A percentile compares a stretch with the other conserved stretches of the same genome.
phyloP scores from a whole-genome alignment of 208 protist species.

The Tritrichomonas musculus region DNA sequence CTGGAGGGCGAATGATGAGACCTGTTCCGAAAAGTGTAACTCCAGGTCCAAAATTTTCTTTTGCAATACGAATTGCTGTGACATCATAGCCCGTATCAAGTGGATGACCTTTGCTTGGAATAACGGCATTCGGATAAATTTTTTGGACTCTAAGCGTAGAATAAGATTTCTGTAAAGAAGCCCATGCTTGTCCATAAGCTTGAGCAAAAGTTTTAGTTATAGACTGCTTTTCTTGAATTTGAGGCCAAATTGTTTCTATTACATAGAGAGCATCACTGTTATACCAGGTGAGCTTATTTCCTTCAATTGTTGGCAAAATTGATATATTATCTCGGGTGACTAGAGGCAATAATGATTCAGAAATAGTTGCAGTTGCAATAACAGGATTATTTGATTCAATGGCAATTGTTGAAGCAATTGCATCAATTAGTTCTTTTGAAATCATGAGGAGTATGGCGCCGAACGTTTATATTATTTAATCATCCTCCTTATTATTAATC shows the following conservation, averaged over 20 bases:
- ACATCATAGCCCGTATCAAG: not conserved
- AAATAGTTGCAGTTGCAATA: not conserved
- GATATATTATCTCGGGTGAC: not conserved
- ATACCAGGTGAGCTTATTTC: not conserved
- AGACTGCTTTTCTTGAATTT: not conserved
- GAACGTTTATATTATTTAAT: too few relatives aligned
- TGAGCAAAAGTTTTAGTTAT: not conserved
- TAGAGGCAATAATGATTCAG: not conserved
- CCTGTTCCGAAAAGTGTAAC: not conserved
- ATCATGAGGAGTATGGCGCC: too few relatives aligned
- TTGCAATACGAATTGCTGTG: not conserved
- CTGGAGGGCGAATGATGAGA: not conserved
- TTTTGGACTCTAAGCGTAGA: not conserved
- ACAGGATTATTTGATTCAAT: not conserved
- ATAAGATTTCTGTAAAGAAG: not conserved
- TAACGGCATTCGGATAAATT: not conserved
- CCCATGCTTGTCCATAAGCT: not conserved
- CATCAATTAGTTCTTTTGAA: not conserved
- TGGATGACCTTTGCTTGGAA: constrained; percentile 10
- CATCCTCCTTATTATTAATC: too few relatives aligned
- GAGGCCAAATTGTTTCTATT: not conserved
- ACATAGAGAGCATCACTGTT: not conserved
- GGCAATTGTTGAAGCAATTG: not conserved
- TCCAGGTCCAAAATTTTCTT: not conserved
- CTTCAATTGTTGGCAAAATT: not conserved